Evolutionary conservation across 148 eudicot genomes (phyloP), one percentile per base, ranked within the genome.

Genomic region (Silene conica): DNA sequence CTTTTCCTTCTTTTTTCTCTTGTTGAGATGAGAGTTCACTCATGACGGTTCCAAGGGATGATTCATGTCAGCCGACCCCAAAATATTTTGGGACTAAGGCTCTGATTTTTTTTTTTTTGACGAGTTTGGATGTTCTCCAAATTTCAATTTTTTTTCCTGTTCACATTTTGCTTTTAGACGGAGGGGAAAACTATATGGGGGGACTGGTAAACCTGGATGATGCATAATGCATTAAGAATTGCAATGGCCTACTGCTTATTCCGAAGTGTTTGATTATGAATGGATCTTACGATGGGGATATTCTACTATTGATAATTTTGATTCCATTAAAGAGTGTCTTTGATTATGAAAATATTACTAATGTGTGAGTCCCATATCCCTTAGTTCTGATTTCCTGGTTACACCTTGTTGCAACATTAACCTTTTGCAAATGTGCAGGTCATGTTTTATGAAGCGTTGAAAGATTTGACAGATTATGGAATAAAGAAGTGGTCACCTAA

Each of bases 371-470:
- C 43, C 43, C 8, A 38, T 38, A 38, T 21, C 0, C 8, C 60
- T 22, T 22, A 60, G 63, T 2, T 60, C 63, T 20, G 21, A 20
- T 0, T 60, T 21, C 10, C 22, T 60, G 12, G 10, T 22, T 60
- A 8, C 63, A 3, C 14, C 19, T 0, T 16, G 28, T 60, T 67
- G 10, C 67, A 64, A 25, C 12, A 13, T 38, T 69, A 70, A 80
- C 19, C 69, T 58, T 66, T 71, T 45, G 31, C 55, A 41, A 71
- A 55, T 75, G 78, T 74, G 46, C 82, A 93, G 98, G 98, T 93
- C 41, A 87, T 87, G 74, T 93, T 87, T 58, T 93, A 93, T 71
- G 96, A 90, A 80, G 89, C 89, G 26, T 78, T 90, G 52, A 93
- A 90, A 80, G 89, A 83, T 59, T 19, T 84, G 76, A 78, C 91